Conservation (phyloP, 2,329 filamentous ascomycete species). For the Parascedosporium putredinis region DNA sequence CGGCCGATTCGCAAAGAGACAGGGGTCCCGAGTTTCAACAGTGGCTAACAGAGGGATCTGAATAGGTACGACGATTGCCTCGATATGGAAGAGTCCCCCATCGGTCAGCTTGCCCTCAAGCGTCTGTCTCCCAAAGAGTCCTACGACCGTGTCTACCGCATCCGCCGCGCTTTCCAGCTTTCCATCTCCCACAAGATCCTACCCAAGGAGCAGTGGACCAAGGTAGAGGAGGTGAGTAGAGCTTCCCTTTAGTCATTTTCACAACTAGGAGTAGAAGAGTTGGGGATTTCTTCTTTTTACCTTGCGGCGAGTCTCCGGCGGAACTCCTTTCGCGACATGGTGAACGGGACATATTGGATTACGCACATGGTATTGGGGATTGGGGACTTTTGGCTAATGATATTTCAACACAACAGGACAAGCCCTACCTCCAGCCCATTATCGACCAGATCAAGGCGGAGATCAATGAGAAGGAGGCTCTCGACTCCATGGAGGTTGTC, state of each 20-base stretch:
- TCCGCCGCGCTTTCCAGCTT: slow-evolving; percentile 85
- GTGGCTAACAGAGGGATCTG: slow-evolving; percentile 20
- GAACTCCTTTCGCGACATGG: no score
- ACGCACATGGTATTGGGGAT: not conserved
- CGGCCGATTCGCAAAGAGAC: not conserved
- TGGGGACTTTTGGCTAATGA: slow-evolving; percentile 9
- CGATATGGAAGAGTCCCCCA: slow-evolving; percentile 83
- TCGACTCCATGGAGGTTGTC: slow-evolving; percentile 39
- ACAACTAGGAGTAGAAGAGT: not conserved
- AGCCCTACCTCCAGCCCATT: slow-evolving; percentile 42
- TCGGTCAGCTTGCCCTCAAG: slow-evolving; percentile 78
- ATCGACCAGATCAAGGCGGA: slow-evolving; percentile 40
- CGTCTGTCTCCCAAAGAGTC: slow-evolving; percentile 81
- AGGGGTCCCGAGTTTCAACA: not conserved
- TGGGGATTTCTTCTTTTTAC: slow-evolving; percentile 11
- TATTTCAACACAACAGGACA: slow-evolving; percentile 27
- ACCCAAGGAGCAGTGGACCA: slow-evolving; percentile 51
- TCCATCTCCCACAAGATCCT: slow-evolving; percentile 54
- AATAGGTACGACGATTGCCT: slow-evolving; percentile 78
- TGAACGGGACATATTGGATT: not conserved
- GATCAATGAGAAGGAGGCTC: slow-evolving; percentile 39
- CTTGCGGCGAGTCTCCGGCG: not conserved
- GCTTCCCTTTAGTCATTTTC: not conserved
- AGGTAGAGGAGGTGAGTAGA: slow-evolving; percentile 37
- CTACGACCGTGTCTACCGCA: slow-evolving; percentile 95